Evolutionary conservation across 2,329 filamentous ascomycete species (phyloP).

Genomic region (Aspergillus pseudoglaucus): DNA sequence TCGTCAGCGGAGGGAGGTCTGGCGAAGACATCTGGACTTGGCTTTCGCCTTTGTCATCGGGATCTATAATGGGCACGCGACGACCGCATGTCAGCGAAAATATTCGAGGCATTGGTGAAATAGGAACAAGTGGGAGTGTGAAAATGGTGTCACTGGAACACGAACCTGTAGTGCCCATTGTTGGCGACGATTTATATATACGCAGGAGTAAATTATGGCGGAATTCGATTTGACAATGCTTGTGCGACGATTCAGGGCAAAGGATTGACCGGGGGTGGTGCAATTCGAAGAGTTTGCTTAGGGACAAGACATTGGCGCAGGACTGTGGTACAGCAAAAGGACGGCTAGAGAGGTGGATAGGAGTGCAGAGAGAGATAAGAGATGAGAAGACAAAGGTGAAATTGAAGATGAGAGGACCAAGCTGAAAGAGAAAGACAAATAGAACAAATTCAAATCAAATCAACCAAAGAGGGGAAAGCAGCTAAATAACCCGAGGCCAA

Average conservation of each 20-base stretch:
- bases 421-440: background rate
- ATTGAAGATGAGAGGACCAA: background rate
- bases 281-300: no score
- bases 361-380: background rate
- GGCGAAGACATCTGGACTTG: constrained; percentile 8
- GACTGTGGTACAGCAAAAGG: background rate
- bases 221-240: background rate
- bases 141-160: background rate
- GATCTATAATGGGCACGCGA: background rate
- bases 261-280: background rate
- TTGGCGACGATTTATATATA: background rate
- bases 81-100: background rate
- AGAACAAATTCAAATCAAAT: no score
- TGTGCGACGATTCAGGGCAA: background rate
- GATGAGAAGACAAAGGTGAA: background rate
- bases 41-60: constrained; percentile 15
- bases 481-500: no score
- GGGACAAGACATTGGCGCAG: background rate
- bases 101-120: background rate
- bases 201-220: background rate
- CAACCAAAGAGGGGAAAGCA: no score
- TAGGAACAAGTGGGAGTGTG: background rate
- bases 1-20: constrained; percentile 26
- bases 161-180: constrained; percentile 12
- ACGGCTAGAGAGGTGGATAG: background rate